A percentile compares a stretch with the other conserved stretches of the same genome.
phyloP scores from a whole-genome alignment of 2,329 filamentous ascomycete species.

The Ampelomyces quisqualis region DNA sequence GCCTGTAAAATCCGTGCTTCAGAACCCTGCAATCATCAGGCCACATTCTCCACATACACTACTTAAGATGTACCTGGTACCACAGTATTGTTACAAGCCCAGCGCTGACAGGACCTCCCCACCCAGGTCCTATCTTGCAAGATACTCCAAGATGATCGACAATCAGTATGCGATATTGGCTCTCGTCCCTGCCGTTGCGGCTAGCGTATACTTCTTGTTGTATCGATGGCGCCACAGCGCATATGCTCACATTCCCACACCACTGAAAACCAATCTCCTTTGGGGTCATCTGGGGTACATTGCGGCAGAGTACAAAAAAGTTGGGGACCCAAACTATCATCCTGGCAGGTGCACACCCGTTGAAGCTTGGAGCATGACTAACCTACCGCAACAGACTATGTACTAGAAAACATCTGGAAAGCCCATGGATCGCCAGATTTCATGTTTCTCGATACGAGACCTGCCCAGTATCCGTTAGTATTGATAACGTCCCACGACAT shows the following conservation, averaged over 20 bases:
- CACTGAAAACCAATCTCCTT: conserved; percentile 25
- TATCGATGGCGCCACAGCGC: conserved; percentile 31
- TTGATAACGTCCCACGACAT: conserved; percentile 36
- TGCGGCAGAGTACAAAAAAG: conserved; percentile 26
- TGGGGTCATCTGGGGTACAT: conserved; percentile 32
- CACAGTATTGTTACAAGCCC: too few relatives aligned
- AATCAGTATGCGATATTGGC: conserved; percentile 21
- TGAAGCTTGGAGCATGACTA: background rate
- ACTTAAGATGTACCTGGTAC: too few relatives aligned
- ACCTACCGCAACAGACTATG: conserved; percentile 30
- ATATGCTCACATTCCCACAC: conserved; percentile 26
- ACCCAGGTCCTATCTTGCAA: too few relatives aligned
- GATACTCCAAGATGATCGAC: conserved; percentile 17
- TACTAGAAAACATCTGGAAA: conserved; percentile 32
- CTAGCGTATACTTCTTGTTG: conserved; percentile 23
- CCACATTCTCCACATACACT: too few relatives aligned
- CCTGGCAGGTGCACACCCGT: conserved; percentile 20
- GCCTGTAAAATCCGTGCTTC: too few relatives aligned
- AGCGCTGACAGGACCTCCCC: too few relatives aligned
- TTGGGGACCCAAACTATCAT: conserved; percentile 29
- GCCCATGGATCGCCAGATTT: conserved; percentile 30
- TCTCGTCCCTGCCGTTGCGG: conserved; percentile 17
- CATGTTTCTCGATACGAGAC: conserved; percentile 36
- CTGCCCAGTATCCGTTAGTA: conserved; percentile 25
- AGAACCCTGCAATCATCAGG: too few relatives aligned